Base-by-base conservation (phyloP, 345 rosid species). In the Citrus unshiu region DNA sequence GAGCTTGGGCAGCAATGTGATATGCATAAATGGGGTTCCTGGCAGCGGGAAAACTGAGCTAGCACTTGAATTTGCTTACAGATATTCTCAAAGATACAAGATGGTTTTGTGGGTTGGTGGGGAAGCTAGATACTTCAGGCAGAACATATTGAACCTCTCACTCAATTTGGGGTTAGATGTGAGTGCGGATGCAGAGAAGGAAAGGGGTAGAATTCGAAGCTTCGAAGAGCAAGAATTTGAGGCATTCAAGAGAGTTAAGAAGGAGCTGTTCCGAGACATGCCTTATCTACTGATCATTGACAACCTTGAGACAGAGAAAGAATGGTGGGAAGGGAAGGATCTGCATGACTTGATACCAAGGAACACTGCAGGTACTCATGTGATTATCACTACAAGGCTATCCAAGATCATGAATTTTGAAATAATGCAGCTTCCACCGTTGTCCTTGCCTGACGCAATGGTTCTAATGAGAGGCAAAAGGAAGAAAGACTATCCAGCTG, bases 321-420 rank as follows among this genome's bases (percentile, higher is more conserved):
- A 95, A 73, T 93, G 97, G 99, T 92, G 99, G 97, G 98, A 95
- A 85, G 99, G 97, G 68, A 93, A 93, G 78, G 92, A 90, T 83
- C 51, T 95, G n/a, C 90, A 89, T 70, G 98, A 93, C 84, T 82
- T 95, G 83, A 92, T 93, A 83, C 99, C 98, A 12, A 88, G 90
- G 74, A 93, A 90, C 87, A 88, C 96, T 0, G 97, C 91, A 56
- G 98, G 95, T 34, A 83, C 97, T 69, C 98, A 93, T 76, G 93
- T 93, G 75, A 90, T 95, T 72, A 88, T 95, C 86, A 95, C 97
- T 29, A 92, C 93, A 37, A 86, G 95, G 81, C 87, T 92, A 51
- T 78, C 93, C 56, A 95, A 92, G 80, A 91, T 92, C 74, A 89
- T 92, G 95, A 87, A 82, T 87, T 95, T 90, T 57, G 93, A 95